phyloP scores from a whole-genome alignment of 2,329 filamentous ascomycete genomes.

The Dactylonectria macrodidyma region DNA sequence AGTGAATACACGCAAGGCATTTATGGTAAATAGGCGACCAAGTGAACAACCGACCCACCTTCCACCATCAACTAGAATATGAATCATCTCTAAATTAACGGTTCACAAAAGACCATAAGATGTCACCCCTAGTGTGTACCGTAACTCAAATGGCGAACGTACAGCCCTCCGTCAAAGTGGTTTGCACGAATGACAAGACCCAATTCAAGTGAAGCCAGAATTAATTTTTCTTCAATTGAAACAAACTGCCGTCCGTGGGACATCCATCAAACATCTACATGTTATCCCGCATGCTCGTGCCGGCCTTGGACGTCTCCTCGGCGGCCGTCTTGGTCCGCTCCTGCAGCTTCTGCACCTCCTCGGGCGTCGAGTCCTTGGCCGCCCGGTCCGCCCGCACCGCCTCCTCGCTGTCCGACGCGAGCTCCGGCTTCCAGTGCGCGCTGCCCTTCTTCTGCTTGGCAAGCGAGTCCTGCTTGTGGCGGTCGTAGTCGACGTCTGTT shows the following conservation, averaged over 20 bases:
- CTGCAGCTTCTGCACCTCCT: slow-evolving; percentile 66
- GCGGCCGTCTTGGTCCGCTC: slow-evolving; percentile 70
- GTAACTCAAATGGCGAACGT: too few species aligned
- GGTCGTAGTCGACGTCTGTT: slow-evolving; percentile 63
- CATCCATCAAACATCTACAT: slow-evolving; percentile 48
- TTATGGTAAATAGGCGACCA: too few species aligned
- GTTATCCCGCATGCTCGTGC: slow-evolving; percentile 64
- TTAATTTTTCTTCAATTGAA: not conserved
- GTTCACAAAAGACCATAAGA: too few species aligned
- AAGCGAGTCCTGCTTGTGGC: slow-evolving; percentile 73
- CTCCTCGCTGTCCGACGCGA: slow-evolving; percentile 86
- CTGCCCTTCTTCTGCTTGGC: slow-evolving; percentile 79
- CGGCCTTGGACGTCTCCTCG: slow-evolving; percentile 61
- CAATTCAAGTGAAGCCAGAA: not conserved
- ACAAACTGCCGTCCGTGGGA: not conserved
- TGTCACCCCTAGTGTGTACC: too few species aligned
- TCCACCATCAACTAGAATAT: too few species aligned
- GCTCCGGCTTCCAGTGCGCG: slow-evolving; percentile 82
- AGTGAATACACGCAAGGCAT: too few species aligned
- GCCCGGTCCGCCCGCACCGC: slow-evolving; percentile 77
- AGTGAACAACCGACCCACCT: too few species aligned
- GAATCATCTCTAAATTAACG: too few species aligned
- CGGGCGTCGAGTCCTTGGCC: slow-evolving; percentile 45
- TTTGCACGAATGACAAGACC: too few species aligned
- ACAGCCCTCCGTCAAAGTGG: too few species aligned